Evolutionary conservation across 148 eudicot genomes (phyloP).

Genomic region (Rhododendron henanense): DNA sequence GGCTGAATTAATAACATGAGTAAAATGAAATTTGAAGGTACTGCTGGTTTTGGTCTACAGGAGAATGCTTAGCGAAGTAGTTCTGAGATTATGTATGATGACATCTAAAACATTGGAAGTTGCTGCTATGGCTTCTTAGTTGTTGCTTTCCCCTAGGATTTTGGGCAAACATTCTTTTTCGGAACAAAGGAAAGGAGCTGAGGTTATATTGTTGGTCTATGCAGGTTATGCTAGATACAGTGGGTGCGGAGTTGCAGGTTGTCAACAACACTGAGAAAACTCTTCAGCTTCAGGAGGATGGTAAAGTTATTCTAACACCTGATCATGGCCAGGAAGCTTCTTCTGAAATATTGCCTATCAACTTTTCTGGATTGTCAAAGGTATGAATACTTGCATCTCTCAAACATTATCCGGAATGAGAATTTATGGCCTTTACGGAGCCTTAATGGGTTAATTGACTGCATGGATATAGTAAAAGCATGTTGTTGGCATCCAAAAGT

Average conservation of each 20-base stretch:
- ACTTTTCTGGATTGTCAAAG: slow-evolving; percentile 57
- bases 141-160: neutral
- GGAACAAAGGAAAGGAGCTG: neutral
- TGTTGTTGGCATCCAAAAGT: neutral
- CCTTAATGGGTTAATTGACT: neutral
- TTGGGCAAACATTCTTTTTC: neutral
- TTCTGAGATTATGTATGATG: neutral
- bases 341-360: slow-evolving; percentile 57
- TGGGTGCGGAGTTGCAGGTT: slow-evolving; percentile 68
- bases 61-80: neutral
- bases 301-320: slow-evolving; percentile 49
- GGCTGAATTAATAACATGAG: neutral
- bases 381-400: slow-evolving; percentile 20
- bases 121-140: neutral
- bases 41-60: neutral
- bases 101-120: neutral
- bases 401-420: neutral
- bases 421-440: neutral
- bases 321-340: slow-evolving; percentile 52
- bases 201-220: slow-evolving; percentile 2
- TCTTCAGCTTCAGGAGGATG: slow-evolving; percentile 55
- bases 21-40: neutral
- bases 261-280: slow-evolving; percentile 46
- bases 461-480: neutral
- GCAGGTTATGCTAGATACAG: slow-evolving; percentile 77